Evolutionary conservation across 2,329 filamentous ascomycete species (phyloP), one percentile per base, ranked within the genome.

Genomic region (Cladophialophora bantiana): DNA sequence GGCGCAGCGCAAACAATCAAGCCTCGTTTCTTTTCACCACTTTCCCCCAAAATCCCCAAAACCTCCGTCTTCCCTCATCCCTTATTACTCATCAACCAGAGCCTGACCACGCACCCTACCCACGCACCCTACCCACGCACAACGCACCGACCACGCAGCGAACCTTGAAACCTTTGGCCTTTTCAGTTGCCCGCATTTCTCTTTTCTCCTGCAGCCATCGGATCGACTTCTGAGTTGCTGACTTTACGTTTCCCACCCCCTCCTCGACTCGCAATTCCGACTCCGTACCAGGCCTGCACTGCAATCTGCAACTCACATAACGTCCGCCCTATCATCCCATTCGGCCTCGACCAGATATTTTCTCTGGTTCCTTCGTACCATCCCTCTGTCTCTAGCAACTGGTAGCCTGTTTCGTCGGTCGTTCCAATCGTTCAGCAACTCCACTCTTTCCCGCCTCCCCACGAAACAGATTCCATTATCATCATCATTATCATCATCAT

Each of bases 61-160:
- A 4, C 36, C 36, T 10, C 36, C 9, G 36, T 45, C 42, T 26
- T 50, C 18, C 45, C 20, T 26, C 18, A 26, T 26, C 20, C 7
- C 15, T 63, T 60, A 67, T 67, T 67, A 67, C 65, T 67, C 65
- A 67, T 57, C 60, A 53, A 9, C 52, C 42, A 31, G 42, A 65
- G 55, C 45, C 38, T 36, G 62, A 59, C 35, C 61, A 50, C 55
- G 38, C 60, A 40, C 6, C n/a, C n/a, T 32, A 42, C 26, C 13
- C 40, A 40, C 40, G 15, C 38, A 42, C 38, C 38, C 7, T 20
- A 45, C 5, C 15, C 18, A 12, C 45, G 7, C 7, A 5, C 45
- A 50, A 10, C 18, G 18, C 15, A 50, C n/a, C 9, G 26, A 12
- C 12, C 7, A 42, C 26, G 26, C 26, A 26, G 26, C 26, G 26